A percentile compares a stretch with the other conserved stretches of the same genome.
These are phyloP conservation scores for Lepidium didymum DNA, from an alignment of 345 rosid species.

Conservation along the genomic window DNA sequence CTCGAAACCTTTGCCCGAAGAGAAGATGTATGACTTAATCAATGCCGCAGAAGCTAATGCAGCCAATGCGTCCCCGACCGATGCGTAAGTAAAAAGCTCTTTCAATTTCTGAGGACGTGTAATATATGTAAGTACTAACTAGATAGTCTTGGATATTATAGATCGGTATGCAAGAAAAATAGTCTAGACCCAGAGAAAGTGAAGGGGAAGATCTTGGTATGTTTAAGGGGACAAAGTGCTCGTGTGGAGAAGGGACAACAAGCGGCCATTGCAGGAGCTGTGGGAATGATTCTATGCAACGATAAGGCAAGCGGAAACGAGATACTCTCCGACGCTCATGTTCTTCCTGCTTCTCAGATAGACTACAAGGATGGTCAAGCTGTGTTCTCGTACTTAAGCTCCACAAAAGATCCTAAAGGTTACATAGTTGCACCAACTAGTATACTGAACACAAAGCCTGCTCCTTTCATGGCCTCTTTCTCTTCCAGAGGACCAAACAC, in stretches of 20 bases:
- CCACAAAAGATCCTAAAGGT: constrained; percentile 40
- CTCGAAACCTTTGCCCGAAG: constrained; percentile 32
- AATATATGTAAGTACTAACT: not conserved
- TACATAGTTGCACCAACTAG: constrained; percentile 32
- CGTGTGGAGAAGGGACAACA: constrained; percentile 47
- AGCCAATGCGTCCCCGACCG: constrained; percentile 16
- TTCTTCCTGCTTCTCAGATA: constrained; percentile 61
- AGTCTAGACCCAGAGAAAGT: constrained; percentile 49
- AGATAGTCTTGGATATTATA: not conserved
- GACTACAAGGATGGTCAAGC: constrained; percentile 41
- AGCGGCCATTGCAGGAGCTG: constrained; percentile 49
- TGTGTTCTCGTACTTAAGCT: constrained; percentile 38
- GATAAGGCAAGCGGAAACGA: constrained; percentile 38
- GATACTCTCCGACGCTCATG: constrained; percentile 45
- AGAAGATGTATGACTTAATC: constrained; percentile 45
- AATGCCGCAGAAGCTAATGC: constrained; percentile 37
- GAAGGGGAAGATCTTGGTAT: constrained; percentile 58
- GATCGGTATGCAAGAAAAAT: constrained; percentile 32
- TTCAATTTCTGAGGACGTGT: not conserved
- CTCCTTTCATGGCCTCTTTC: constrained; percentile 58
- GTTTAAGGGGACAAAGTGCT: constrained; percentile 39
- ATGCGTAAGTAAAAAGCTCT: constrained; percentile 40
- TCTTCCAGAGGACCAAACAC: constrained; percentile 63
- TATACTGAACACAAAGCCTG: constrained; percentile 30
- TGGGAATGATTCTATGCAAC: constrained; percentile 69